Conservation (phyloP, 768 basidiomycete species). For the Neoboletus magnificus region DNA sequence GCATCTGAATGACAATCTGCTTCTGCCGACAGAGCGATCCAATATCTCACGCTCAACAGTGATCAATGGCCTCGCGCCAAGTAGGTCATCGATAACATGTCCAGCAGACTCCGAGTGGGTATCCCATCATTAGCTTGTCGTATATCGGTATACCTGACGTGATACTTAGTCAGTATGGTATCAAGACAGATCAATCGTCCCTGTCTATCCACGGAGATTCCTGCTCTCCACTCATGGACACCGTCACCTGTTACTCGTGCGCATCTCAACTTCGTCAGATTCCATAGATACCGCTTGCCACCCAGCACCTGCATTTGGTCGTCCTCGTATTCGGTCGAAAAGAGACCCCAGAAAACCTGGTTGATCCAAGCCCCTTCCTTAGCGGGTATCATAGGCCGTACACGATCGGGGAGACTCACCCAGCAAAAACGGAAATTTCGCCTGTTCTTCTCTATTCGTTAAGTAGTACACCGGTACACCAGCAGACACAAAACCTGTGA, state of each 20-base stretch:
- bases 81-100: not conserved
- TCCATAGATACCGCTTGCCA: conserved; percentile 79
- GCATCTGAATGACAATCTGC: too few relatives aligned
- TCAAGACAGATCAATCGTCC: not conserved
- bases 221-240: not conserved
- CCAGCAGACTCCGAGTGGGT: not conserved
- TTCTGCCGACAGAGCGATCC: too few relatives aligned
- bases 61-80: not conserved
- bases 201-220: not conserved
- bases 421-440: conserved; percentile 29
- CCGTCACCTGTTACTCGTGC: conserved; percentile 11
- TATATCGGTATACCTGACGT: not conserved
- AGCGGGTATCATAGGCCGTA: not conserved
- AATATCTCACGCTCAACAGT: not conserved
- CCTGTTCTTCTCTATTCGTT: conserved; percentile 53
- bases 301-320: conserved; percentile 54
- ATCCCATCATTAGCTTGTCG: not conserved
- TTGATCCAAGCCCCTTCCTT: not conserved
- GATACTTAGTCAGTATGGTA: not conserved
- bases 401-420: conserved; percentile 33
- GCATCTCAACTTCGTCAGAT: conserved; percentile 62
- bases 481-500: conserved; percentile 67
- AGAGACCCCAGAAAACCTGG: conserved; percentile 43
- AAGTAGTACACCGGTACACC: conserved; percentile 84
- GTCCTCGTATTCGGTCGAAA: conserved; percentile 48